Percentiles rank a stretch among this genome's conserved stretches.
These are phyloP conservation scores for Phytophthora pluvialis DNA, from an alignment of 352 stramenopile genomes.

Conservation along the genomic window DNA sequence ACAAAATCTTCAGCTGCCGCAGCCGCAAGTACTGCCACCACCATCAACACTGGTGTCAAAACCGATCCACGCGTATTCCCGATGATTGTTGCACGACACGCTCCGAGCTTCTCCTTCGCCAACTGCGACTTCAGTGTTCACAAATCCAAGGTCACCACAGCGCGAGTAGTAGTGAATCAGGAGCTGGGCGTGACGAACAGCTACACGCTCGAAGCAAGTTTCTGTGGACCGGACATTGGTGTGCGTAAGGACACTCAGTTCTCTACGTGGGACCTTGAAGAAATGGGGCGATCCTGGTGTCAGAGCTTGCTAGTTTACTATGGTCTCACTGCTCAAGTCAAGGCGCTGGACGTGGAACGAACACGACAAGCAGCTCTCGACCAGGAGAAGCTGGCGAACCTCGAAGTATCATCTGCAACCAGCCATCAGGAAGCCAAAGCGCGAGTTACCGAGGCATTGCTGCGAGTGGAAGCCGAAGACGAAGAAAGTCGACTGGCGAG, in stretches of 20 bases:
- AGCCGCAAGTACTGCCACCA: not conserved
- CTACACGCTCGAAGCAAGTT: slow-evolving; percentile 93
- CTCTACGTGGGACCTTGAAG: slow-evolving; percentile 73
- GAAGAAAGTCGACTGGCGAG: slow-evolving; percentile 32
- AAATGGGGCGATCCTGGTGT: slow-evolving; percentile 79
- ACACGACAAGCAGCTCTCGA: slow-evolving; percentile 4
- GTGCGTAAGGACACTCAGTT: slow-evolving; percentile 75
- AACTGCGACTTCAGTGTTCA: slow-evolving; percentile 92
- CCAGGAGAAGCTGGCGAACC: not conserved
- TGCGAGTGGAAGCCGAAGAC: slow-evolving; percentile 18
- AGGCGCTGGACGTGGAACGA: slow-evolving; percentile 37
- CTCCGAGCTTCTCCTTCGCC: slow-evolving; percentile 77
- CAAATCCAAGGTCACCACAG: slow-evolving; percentile 90
- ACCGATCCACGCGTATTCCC: slow-evolving; percentile 79
- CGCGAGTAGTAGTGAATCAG: slow-evolving; percentile 90
- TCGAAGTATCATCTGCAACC: not conserved
- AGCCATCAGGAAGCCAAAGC: not conserved
- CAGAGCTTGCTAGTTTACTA: slow-evolving; percentile 83
- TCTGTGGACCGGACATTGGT: slow-evolving; percentile 86
- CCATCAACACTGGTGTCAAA: slow-evolving; percentile 32
- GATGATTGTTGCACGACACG: slow-evolving; percentile 80
- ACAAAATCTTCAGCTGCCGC: slow-evolving; percentile 2
- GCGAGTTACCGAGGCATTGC: not conserved
- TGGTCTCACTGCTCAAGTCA: slow-evolving; percentile 56
- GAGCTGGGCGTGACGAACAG: slow-evolving; percentile 86